Evolutionary conservation across 352 stramenopile genomes (phyloP).

Genomic region (Phytophthora pini): DNA sequence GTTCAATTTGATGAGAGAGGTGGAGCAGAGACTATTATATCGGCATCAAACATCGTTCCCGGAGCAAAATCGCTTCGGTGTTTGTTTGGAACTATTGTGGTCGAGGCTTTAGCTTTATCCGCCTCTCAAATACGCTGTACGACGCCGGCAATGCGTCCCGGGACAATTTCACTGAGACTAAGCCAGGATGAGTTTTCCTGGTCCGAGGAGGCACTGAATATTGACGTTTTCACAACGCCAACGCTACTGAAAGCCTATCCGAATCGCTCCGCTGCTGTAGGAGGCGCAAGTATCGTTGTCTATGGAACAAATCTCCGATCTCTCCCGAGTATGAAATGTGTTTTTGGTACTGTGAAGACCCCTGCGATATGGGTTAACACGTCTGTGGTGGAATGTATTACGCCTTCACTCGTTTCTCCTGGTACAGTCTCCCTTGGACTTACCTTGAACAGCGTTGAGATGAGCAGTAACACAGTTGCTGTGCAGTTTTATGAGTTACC

Average conservation of each 20-base stretch:
- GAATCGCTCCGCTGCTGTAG: conserved; percentile 9
- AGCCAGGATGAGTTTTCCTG: conserved; percentile 49
- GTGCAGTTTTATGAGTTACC: conserved; percentile 28
- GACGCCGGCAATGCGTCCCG: conserved; percentile 35
- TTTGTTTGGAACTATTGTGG: conserved; percentile 37
- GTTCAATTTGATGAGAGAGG: conserved; percentile 54
- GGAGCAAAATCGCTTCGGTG: conserved; percentile 39
- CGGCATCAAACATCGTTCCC: conserved; percentile 29
- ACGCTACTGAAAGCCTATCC: conserved; percentile 37
- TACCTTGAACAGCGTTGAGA: conserved; percentile 52
- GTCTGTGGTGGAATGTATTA: conserved; percentile 40
- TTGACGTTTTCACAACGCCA: conserved; percentile 42
- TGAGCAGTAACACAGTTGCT: conserved; percentile 31
- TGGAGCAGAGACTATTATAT: conserved; percentile 44
- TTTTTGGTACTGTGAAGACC: conserved; percentile 38
- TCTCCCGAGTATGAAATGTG: conserved; percentile 39
- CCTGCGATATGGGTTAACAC: conserved; percentile 36
- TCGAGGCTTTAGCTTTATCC: conserved; percentile 38
- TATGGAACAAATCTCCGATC: conserved; percentile 50
- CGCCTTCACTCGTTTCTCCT: conserved; percentile 16
- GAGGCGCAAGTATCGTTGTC: conserved; percentile 30
- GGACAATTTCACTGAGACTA: conserved; percentile 24
- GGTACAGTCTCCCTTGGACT: conserved; percentile 28
- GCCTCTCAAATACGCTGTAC: conserved; percentile 38
- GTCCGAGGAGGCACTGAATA: conserved; percentile 36